Conservation (phyloP, 2,329 filamentous ascomycete genomes). For the Sporothrix globosa region DNA sequence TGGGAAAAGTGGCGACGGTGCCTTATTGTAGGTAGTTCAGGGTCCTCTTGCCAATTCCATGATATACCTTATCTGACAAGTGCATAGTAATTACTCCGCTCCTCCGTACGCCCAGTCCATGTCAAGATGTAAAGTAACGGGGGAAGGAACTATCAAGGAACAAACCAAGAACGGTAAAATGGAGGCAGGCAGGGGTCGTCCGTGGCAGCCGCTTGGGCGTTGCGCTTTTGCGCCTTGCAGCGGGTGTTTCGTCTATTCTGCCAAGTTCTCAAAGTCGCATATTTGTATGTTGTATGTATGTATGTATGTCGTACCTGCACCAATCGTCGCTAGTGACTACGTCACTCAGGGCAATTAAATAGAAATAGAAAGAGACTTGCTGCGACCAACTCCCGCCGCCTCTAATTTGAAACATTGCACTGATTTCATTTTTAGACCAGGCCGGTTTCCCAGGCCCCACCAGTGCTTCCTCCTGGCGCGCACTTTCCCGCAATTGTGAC, state of each 20-base stretch:
- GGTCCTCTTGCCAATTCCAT: not conserved
- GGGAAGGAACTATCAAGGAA: not conserved
- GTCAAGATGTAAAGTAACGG: not conserved
- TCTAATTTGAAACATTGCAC: slow-evolving; percentile 28
- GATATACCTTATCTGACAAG: not conserved
- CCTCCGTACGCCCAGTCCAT: not conserved
- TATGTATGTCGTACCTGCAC: not conserved
- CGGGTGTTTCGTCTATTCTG: slow-evolving; percentile 20
- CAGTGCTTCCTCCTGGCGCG: slow-evolving; percentile 5
- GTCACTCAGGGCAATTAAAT: slow-evolving; percentile 9
- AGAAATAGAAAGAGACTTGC: not conserved
- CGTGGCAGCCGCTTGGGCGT: slow-evolving; percentile 2
- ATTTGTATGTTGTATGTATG: not conserved
- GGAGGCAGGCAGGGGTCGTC: not conserved
- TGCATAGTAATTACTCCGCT: no score
- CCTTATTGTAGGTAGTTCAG: slow-evolving; percentile 7
- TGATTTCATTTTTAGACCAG: slow-evolving; percentile 26
- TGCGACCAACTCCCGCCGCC: slow-evolving; percentile 23
- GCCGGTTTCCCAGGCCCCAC: slow-evolving; percentile 22
- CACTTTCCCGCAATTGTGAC: not conserved
- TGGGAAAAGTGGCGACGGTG: not conserved
- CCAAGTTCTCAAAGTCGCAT: slow-evolving; percentile 14
- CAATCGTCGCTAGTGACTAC: slow-evolving; percentile 10
- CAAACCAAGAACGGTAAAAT: not conserved
- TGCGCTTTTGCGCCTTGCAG: slow-evolving; percentile 1